Evolutionary conservation across 2,329 filamentous ascomycete species (phyloP).

Genomic region (Chaetomium sp.): DNA sequence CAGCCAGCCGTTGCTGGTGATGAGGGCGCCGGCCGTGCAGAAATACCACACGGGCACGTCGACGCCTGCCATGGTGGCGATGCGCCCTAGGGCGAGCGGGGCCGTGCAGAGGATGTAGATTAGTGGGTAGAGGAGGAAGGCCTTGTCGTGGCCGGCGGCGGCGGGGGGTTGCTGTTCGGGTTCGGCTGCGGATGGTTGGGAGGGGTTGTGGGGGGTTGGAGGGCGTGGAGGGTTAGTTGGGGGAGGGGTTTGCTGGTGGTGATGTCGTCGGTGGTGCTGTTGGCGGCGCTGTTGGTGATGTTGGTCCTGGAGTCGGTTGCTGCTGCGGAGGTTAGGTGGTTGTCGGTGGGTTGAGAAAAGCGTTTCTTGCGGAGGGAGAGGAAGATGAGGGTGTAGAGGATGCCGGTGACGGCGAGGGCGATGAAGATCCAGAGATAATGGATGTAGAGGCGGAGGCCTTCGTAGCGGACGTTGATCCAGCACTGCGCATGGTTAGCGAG

Average conservation of each 20-base stretch:
- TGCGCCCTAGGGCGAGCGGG: constrained; percentile 61
- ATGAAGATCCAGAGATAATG: constrained; percentile 66
- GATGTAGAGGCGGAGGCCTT: constrained; percentile 56
- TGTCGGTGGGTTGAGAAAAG: constrained; percentile 9
- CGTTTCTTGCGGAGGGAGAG: constrained; percentile 37
- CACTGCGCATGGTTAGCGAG: constrained; percentile 46
- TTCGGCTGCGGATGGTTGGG: background rate
- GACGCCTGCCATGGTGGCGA: constrained; percentile 57
- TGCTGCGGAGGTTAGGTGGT: background rate
- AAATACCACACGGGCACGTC: constrained; percentile 52
- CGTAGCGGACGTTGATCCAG: constrained; percentile 60
- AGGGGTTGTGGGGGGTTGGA: background rate
- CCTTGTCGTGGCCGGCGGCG: constrained; percentile 37
- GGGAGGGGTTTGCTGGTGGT: background rate
- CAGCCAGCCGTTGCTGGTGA: constrained; percentile 50
- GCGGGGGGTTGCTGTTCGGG: background rate
- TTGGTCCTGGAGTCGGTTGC: constrained; percentile 9
- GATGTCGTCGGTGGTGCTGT: constrained; percentile 12
- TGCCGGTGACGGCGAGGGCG: constrained; percentile 41
- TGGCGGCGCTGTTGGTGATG: constrained; percentile 15
- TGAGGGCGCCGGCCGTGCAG: constrained; percentile 54
- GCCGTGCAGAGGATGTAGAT: constrained; percentile 64
- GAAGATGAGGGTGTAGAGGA: constrained; percentile 45
- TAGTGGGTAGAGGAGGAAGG: constrained; percentile 62
- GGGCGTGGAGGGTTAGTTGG: constrained; percentile 1